A percentile compares a stretch with the other conserved stretches of the same genome.
Evolutionary conservation across 164 flowering plant species (phyloP).

Genomic region (Taxillus chinensis): DNA sequence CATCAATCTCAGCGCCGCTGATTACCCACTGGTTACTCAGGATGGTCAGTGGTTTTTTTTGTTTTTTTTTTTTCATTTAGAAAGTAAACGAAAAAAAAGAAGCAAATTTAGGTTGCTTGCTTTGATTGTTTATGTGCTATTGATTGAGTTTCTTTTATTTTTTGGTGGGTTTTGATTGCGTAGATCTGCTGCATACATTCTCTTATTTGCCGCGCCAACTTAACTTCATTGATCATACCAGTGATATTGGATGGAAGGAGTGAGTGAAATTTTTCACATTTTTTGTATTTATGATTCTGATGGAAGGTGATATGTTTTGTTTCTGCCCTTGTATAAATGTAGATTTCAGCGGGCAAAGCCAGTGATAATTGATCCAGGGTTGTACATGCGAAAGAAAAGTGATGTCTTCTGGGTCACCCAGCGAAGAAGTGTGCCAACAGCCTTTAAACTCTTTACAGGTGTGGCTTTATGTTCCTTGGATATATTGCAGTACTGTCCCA

Average conservation of each 20-base stretch:
- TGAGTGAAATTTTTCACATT: slow-evolving; percentile 15
- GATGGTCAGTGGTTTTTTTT: slow-evolving; percentile 34
- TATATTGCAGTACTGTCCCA: too few species aligned
- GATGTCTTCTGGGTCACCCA: slow-evolving; percentile 68
- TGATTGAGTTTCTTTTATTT: slow-evolving; percentile 1
- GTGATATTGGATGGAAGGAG: slow-evolving; percentile 77
- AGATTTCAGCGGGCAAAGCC: slow-evolving; percentile 67
- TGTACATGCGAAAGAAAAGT: slow-evolving; percentile 51
- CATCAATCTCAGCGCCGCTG: slow-evolving; percentile 64
- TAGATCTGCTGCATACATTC: slow-evolving; percentile 64
- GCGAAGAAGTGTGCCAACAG: slow-evolving; percentile 60
- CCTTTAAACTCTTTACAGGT: slow-evolving; percentile 74
- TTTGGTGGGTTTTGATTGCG: slow-evolving; percentile 8
- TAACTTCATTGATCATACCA: slow-evolving; percentile 65
- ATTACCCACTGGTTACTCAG: slow-evolving; percentile 68
- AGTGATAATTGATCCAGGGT: slow-evolving; percentile 61
- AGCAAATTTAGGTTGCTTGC: background rate
- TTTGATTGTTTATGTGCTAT: background rate
- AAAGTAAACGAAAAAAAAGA: too few species aligned
- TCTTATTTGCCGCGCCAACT: slow-evolving; percentile 58
- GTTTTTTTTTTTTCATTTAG: background rate
- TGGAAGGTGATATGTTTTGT: background rate
- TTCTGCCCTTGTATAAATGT: slow-evolving; percentile 1
- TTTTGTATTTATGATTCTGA: background rate
- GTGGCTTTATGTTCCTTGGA: background rate